Percentiles rank a stretch among this genome's conserved stretches.
Conservation (phyloP, 163 green algal genomes). For the Volvox carteri region DNA sequence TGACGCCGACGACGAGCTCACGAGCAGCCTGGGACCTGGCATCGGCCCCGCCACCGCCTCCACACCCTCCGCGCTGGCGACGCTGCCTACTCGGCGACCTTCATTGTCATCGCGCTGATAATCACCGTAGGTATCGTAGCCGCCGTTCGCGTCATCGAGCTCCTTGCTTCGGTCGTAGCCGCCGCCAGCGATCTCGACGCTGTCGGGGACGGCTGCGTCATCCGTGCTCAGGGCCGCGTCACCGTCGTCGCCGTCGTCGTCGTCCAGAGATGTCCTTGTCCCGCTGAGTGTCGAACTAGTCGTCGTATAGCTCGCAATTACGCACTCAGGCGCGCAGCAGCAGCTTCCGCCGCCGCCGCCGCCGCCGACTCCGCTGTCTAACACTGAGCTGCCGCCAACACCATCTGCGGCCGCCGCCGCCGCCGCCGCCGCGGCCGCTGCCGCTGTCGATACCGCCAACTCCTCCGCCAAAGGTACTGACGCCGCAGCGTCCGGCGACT, state of each 20-base stretch:
- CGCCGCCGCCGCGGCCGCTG: background rate
- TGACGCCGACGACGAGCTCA: too few species aligned
- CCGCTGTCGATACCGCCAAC: background rate
- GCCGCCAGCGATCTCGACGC: background rate
- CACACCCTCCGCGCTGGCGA: too few species aligned
- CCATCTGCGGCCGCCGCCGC: background rate
- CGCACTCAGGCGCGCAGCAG: background rate
- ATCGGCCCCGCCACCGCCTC: too few species aligned
- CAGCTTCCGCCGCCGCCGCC: too few species aligned
- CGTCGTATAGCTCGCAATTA: background rate
- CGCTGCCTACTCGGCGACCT: too few species aligned
- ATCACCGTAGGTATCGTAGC: too few species aligned
- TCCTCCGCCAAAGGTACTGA: background rate
- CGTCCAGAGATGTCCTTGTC: background rate
- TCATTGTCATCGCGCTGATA: too few species aligned
- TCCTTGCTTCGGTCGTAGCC: background rate
- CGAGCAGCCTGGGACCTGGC: too few species aligned
- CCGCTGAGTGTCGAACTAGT: slow-evolving; percentile 1
- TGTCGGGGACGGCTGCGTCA: background rate
- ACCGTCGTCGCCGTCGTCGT: background rate
- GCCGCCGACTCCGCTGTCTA: too few species aligned
- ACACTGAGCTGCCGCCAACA: too few species aligned
- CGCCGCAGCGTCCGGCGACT: background rate
- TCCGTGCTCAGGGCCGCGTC: background rate
- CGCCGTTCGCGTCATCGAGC: too few species aligned